Evolutionary conservation across 1,284 basidiomycete genomes (phyloP).

Genomic region (Marasmius fiardii): DNA sequence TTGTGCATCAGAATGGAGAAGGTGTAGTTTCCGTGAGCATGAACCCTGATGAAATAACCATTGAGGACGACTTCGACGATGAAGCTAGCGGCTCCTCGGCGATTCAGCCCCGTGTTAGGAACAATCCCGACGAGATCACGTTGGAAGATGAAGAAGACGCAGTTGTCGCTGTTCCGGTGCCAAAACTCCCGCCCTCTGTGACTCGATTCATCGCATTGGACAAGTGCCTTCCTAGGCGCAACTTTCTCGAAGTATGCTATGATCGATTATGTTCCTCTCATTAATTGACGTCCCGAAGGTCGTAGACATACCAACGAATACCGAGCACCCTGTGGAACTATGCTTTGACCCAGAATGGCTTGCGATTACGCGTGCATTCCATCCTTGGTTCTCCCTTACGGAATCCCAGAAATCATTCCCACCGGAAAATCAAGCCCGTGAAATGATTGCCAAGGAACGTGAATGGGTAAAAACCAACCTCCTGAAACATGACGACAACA

Average conservation of each 20-base stretch:
- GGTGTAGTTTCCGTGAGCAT: conserved; percentile 12
- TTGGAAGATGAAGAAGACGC: conserved; percentile 60
- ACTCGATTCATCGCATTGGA: conserved; percentile 92
- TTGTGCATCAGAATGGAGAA: conserved; percentile 43
- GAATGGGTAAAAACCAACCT: conserved; percentile 60
- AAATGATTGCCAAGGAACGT: conserved; percentile 60
- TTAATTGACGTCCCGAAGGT: conserved; percentile 44
- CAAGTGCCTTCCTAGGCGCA: conserved; percentile 82
- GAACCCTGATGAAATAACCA: conserved; percentile 68
- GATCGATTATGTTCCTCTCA: conserved; percentile 6
- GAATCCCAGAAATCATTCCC: conserved; percentile 54
- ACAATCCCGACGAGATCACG: conserved; percentile 71
- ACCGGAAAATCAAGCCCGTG: conserved; percentile 49
- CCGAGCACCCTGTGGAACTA: conserved; percentile 34
- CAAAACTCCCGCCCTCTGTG: conserved; percentile 20
- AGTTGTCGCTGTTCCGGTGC: conserved; percentile 29
- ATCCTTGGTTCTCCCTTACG: conserved; percentile 67
- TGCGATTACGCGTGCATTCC: conserved; percentile 85
- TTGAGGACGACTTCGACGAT: conserved; percentile 46
- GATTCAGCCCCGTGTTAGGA: conserved; percentile 7
- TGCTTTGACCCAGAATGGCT: conserved; percentile 91
- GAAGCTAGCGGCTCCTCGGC: background rate
- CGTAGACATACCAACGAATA: conserved; percentile 42
- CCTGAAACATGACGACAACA: conserved; percentile 21
- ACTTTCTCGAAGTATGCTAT: conserved; percentile 78